phyloP scores from a whole-genome alignment of 2,329 filamentous ascomycete species.

The Trichoderma citrinoviride region DNA sequence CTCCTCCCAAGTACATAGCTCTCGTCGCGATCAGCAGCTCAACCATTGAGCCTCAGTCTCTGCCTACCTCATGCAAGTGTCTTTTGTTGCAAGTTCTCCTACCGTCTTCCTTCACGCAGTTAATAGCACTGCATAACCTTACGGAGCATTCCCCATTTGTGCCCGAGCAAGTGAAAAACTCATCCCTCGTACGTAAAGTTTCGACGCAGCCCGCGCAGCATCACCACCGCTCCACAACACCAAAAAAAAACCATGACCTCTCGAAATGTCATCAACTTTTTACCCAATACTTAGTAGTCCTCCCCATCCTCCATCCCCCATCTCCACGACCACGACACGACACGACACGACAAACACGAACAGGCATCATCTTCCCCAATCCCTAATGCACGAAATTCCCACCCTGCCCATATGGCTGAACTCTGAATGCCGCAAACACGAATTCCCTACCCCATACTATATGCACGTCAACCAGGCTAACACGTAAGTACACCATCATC shows the following conservation, averaged over 20 bases:
- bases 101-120: too few relatives aligned
- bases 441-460: background rate
- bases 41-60: background rate
- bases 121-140: too few relatives aligned
- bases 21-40: conserved; percentile 11
- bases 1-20: too few relatives aligned
- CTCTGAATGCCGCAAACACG: conserved; percentile 8
- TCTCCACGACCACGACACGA: background rate
- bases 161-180: background rate
- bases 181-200: background rate
- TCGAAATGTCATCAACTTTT: background rate
- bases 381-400: background rate
- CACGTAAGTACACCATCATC: conserved; percentile 4
- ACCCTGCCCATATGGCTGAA: background rate
- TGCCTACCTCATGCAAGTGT: too few relatives aligned
- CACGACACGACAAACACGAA: background rate
- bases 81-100: too few relatives aligned
- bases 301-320: background rate
- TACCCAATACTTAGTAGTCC: background rate
- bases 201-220: background rate
- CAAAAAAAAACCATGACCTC: background rate
- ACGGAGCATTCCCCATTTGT: too few relatives aligned
- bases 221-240: background rate
- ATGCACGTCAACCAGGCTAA: background rate
- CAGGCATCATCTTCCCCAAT: conserved; percentile 1